Evolutionary conservation across 345 rosid genomes (phyloP).

Genomic region (Psidium friedrichsthalianum): DNA sequence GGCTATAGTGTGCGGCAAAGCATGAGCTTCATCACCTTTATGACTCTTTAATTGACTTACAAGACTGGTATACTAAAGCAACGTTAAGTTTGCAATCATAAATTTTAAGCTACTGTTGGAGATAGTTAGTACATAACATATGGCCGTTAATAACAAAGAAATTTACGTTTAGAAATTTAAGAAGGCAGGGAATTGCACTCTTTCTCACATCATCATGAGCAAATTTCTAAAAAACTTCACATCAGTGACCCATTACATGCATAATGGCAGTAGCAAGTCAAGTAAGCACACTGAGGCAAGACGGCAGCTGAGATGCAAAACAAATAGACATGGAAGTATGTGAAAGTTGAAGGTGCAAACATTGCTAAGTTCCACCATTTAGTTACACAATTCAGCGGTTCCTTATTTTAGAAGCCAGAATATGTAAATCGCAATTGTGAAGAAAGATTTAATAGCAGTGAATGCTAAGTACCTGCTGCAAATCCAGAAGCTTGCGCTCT

Average conservation of each 20-base stretch:
- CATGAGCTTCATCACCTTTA: neutral
- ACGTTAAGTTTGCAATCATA: neutral
- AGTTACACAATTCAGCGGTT: neutral
- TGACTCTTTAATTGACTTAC: neutral
- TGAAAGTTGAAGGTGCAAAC: neutral
- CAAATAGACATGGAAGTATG: no score
- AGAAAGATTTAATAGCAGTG: neutral
- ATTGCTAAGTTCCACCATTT: neutral
- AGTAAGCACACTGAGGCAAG: neutral
- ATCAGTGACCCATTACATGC: neutral
- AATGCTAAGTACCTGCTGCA: conserved; percentile 63
- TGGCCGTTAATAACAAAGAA: neutral
- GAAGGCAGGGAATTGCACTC: neutral
- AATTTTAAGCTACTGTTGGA: neutral
- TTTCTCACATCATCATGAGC: neutral
- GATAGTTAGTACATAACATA: neutral
- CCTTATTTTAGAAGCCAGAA: neutral
- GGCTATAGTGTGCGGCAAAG: neutral
- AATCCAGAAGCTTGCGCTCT: conserved; percentile 75
- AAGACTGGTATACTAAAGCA: neutral
- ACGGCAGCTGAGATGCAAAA: neutral
- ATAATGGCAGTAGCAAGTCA: neutral
- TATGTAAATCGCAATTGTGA: neutral
- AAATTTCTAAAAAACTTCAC: no score
- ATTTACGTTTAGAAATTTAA: neutral